Evolutionary conservation across 805 yeast species (phyloP).

Genomic region (Barnettozyma populi): DNA sequence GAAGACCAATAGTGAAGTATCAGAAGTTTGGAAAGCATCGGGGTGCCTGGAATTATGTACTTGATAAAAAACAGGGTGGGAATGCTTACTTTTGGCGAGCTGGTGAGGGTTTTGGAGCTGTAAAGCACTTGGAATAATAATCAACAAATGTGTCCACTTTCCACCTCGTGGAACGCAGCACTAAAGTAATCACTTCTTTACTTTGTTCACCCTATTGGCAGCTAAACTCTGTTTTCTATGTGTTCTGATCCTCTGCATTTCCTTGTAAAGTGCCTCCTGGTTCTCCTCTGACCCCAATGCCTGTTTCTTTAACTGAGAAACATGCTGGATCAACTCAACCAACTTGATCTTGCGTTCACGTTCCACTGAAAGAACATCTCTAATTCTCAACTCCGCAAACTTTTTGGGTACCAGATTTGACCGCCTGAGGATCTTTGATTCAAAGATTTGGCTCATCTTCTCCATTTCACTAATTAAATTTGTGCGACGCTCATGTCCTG

Average conservation of each 20-base stretch:
- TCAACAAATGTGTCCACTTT: background rate
- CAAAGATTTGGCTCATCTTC: slow-evolving; percentile 16
- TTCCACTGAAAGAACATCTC: slow-evolving; percentile 22
- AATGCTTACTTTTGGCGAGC: no score
- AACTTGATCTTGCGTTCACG: slow-evolving; percentile 25
- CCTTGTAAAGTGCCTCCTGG: background rate
- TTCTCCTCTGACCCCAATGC: slow-evolving; percentile 8
- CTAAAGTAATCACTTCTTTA: background rate
- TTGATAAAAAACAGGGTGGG: no score
- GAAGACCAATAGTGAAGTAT: no score
- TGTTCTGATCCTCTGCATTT: slow-evolving; percentile 7
- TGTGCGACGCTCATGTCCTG: slow-evolving; percentile 18
- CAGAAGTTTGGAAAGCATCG: no score
- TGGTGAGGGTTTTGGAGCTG: no score
- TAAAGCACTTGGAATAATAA: background rate
- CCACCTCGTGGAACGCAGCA: background rate
- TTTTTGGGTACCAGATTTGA: slow-evolving; percentile 22
- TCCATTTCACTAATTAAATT: slow-evolving; percentile 13
- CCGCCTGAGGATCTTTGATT: slow-evolving; percentile 19
- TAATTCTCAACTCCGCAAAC: slow-evolving; percentile 17
- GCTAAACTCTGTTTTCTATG: slow-evolving; percentile 6
- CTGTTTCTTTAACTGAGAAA: slow-evolving; percentile 7
- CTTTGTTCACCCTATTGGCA: background rate
- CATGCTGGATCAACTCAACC: slow-evolving; percentile 21
- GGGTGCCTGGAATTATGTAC: no score